A percentile compares a stretch with the other conserved stretches of the same genome.
phyloP scores from a whole-genome alignment of 2,329 filamentous ascomycete genomes.

The Endoconidiophora polonica region DNA sequence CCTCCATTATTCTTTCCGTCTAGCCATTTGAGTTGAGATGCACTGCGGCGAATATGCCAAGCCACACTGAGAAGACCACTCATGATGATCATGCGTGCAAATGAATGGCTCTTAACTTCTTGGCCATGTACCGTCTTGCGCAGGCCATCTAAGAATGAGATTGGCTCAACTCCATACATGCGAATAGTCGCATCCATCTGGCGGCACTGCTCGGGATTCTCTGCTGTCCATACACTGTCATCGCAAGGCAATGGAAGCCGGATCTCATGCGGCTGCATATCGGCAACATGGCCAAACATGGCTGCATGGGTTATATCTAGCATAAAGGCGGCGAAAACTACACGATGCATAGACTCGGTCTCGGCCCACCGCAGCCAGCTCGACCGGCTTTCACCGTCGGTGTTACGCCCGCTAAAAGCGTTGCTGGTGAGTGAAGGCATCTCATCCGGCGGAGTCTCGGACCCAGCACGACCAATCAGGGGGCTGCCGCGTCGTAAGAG shows the following conservation, averaged over 20 bases:
- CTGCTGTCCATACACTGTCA: constrained; percentile 71
- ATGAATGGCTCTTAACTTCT: constrained; percentile 68
- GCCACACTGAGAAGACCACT: constrained; percentile 76
- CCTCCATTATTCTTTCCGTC: constrained; percentile 37
- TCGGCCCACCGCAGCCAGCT: constrained; percentile 76
- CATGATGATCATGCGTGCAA: constrained; percentile 82
- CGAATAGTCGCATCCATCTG: constrained; percentile 60
- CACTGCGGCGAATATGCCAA: constrained; percentile 79
- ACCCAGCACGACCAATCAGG: constrained; percentile 60
- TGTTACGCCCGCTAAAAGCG: constrained; percentile 5
- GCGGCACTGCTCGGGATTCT: constrained; percentile 59
- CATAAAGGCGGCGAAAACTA: constrained; percentile 79
- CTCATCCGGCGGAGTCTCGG: constrained; percentile 57
- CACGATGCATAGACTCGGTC: constrained; percentile 70
- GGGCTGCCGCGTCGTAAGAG: constrained; percentile 75
- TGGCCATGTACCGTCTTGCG: constrained; percentile 71
- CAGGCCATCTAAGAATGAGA: constrained; percentile 68
- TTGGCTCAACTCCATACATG: constrained; percentile 61
- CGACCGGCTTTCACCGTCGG: constrained; percentile 22
- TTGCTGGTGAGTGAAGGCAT: constrained; percentile 27
- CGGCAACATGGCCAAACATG: constrained; percentile 80
- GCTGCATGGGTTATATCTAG: constrained; percentile 79
- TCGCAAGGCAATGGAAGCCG: constrained; percentile 74
- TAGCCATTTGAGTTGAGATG: constrained; percentile 68
- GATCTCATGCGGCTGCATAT: constrained; percentile 85